Evolutionary conservation across 2,329 filamentous ascomycete genomes (phyloP).

Genomic region (Parascedosporium putredinis): DNA sequence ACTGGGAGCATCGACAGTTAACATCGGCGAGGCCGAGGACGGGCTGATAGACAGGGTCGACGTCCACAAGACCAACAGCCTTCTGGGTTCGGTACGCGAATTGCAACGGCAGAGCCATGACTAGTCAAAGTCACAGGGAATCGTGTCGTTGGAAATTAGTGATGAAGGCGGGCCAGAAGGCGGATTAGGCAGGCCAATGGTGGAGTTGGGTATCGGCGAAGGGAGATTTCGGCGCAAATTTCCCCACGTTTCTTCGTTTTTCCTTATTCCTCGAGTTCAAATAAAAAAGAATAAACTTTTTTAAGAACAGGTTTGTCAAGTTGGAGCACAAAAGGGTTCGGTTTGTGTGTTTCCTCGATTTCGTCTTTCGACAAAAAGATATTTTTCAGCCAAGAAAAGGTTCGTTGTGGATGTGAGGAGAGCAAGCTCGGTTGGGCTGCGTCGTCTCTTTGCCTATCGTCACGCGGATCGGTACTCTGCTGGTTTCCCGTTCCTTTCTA

Average conservation of each 20-base stretch:
- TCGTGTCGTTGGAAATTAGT: slow-evolving; percentile 2
- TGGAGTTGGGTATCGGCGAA: too few relatives aligned
- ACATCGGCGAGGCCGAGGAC: slow-evolving; percentile 29
- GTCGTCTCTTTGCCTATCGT: too few relatives aligned
- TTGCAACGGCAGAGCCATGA: slow-evolving; percentile 88
- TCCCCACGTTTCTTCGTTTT: slow-evolving; percentile 7
- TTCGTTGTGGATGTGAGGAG: too few relatives aligned
- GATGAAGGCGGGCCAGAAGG: slow-evolving; percentile 8
- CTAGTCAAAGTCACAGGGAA: slow-evolving; percentile 76
- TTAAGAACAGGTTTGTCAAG: too few relatives aligned
- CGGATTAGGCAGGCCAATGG: background rate
- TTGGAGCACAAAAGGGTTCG: too few relatives aligned
- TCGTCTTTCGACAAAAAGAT: too few relatives aligned
- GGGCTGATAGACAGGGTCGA: slow-evolving; percentile 75
- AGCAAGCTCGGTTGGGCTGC: too few relatives aligned
- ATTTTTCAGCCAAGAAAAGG: too few relatives aligned
- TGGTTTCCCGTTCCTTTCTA: too few relatives aligned
- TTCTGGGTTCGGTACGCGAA: slow-evolving; percentile 97
- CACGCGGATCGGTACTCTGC: too few relatives aligned
- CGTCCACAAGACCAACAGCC: slow-evolving; percentile 88
- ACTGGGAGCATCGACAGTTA: slow-evolving; percentile 86
- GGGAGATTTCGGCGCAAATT: slow-evolving; percentile 1
- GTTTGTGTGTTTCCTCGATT: too few relatives aligned
- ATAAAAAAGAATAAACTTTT: too few relatives aligned
- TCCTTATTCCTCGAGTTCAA: background rate